phyloP scores from a whole-genome alignment of 208 protist genomes.

The Leishmania guyanensis region DNA sequence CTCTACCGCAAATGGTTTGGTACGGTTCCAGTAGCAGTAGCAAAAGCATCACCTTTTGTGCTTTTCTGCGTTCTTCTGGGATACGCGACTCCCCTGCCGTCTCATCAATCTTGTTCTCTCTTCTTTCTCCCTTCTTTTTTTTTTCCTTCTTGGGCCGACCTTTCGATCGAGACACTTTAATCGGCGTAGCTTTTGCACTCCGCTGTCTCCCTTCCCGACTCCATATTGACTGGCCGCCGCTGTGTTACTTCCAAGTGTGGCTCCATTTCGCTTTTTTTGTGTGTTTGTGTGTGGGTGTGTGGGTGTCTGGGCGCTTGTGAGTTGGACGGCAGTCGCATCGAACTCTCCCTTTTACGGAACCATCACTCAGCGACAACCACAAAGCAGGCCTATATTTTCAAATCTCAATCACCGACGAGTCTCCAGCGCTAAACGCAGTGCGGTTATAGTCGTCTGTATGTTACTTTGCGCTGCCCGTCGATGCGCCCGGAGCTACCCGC shows the following conservation, averaged over 20 bases:
- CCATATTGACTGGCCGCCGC: not conserved
- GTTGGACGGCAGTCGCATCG: no score
- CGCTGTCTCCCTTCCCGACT: not conserved
- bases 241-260: not conserved
- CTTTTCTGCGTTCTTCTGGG: not conserved
- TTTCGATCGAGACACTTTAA: not conserved
- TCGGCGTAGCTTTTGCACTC: not conserved
- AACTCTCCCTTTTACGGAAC: no score
- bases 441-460: not conserved
- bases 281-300: no score
- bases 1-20: not conserved
- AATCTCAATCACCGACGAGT: not conserved
- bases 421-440: no score
- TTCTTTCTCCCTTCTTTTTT: not conserved
- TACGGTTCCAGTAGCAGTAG: not conserved
- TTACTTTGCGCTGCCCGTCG: not conserved
- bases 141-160: not conserved
- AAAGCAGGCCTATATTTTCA: no score
- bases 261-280: not conserved
- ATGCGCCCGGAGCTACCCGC: not conserved
- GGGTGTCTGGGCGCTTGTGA: no score
- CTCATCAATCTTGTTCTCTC: not conserved
- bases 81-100: not conserved
- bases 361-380: no score
- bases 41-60: not conserved